Base-by-base conservation (phyloP, 108 stramenopile genomes). In the Cafeteria roenbergensis region DNA sequence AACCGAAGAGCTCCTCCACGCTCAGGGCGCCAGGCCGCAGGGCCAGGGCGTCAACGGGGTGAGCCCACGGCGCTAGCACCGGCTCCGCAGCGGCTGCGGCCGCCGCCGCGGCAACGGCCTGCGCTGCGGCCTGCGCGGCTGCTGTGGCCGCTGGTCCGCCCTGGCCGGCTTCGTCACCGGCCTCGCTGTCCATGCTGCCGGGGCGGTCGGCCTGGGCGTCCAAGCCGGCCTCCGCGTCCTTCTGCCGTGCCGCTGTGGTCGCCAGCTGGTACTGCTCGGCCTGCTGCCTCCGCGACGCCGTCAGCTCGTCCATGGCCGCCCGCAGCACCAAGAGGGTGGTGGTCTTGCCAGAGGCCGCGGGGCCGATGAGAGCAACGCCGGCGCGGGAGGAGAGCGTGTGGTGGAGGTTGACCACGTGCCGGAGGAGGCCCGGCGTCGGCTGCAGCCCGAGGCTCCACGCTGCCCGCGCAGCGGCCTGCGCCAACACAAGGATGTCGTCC, bases 371-470 rank as follows among this genome's bases (percentile, higher is more conserved):
- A 77, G 79, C 79, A 26, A 84, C 78, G 12, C 81, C 81, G 62
- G 80, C 81, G 27, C 83, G 71, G 34, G 81, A 81, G 14, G 76
- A 55, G 34, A 84, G 79, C 81, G 82, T 82, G 52, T 82, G 79
- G 69, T 84, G 82, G 14, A 84, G 73, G 59, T 84, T 76, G 32
- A 78, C 57, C 14, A 78, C 74, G 55, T 84, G 82, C 9, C 54
- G 69, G 22, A 70, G 54, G 73, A 79, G 80, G 29, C 67, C 71
- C 1, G 51, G 42, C 61, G 50, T 66, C 24, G 74, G 75, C 50
- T 82, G 64, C 9, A 82, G 64, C 52, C 64, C 36, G n/a, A 38
- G 65, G 0, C 29, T 22, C 4, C 65, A n/a, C 69, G 76, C 75
- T 28, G 74, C 71, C 22, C 57, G 51, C 28, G 71, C 74, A 17